These are phyloP conservation scores for Botryotinia convoluta DNA, from an alignment of 2,329 filamentous ascomycete genomes.

Conservation along the genomic window DNA sequence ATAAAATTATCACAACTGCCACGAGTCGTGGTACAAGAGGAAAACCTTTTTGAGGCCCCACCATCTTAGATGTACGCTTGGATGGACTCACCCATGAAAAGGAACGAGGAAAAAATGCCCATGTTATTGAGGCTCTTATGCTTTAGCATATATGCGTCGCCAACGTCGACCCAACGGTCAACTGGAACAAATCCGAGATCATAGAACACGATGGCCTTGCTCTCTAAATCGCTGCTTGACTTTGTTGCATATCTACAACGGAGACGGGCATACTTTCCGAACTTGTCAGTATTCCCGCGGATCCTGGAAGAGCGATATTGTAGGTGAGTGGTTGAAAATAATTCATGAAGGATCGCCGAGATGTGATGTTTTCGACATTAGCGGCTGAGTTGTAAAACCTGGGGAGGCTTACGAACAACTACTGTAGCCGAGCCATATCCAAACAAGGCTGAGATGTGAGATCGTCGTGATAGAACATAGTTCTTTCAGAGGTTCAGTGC, in stretches of 20 bases:
- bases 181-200: background rate
- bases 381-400: background rate
- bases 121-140: background rate
- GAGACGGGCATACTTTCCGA: background rate
- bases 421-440: background rate
- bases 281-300: background rate
- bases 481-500: background rate
- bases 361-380: background rate
- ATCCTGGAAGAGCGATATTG: background rate
- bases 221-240: background rate
- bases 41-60: background rate
- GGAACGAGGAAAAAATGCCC: background rate
- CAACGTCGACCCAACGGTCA: background rate
- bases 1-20: background rate
- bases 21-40: background rate
- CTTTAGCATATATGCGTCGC: background rate
- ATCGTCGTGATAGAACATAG: background rate
- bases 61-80: background rate
- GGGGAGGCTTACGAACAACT: background rate
- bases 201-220: background rate
- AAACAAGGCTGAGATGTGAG: background rate
- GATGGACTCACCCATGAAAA: background rate
- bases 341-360: background rate
- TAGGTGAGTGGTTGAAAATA: background rate
- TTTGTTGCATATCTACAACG: conserved; percentile 1